Evolutionary conservation across 2,329 filamentous ascomycete species (phyloP).

Genomic region (Cordyceps cicadae): DNA sequence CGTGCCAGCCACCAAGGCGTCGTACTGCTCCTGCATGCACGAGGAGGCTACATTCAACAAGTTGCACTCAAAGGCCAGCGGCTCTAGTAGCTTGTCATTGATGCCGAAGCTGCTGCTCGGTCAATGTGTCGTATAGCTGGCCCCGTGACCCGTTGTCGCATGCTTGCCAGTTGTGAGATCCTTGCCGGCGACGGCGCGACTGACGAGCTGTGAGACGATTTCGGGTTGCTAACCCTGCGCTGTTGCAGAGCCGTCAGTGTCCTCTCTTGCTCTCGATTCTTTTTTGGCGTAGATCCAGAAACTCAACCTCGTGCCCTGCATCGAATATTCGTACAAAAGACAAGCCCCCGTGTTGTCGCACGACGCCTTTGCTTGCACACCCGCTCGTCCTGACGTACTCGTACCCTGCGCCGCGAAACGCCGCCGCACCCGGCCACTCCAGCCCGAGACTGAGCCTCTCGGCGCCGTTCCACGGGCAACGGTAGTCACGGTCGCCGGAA

Average conservation of each 20-base stretch:
- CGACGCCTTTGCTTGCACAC: constrained; percentile 59
- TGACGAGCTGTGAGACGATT: constrained; percentile 46
- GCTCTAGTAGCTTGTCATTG: constrained; percentile 38
- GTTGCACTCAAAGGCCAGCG: constrained; percentile 48
- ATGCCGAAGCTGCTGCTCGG: constrained; percentile 41
- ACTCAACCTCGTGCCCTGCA: constrained; percentile 49
- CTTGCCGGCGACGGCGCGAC: constrained; percentile 44
- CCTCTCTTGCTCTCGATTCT: not conserved
- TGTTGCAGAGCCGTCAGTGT: not conserved
- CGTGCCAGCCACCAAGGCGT: constrained; percentile 14
- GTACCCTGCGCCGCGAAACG: constrained; percentile 60
- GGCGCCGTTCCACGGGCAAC: constrained; percentile 58
- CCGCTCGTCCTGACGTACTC: constrained; percentile 57
- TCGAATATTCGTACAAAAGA: constrained; percentile 57
- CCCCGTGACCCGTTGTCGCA: constrained; percentile 30
- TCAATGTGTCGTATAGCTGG: constrained; percentile 27
- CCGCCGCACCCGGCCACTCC: constrained; percentile 32
- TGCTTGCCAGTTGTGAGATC: constrained; percentile 45
- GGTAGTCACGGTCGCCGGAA: constrained; percentile 54
- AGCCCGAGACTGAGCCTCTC: constrained; percentile 58
- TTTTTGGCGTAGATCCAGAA: not conserved
- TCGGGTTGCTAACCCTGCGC: constrained; percentile 43
- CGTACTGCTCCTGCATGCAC: constrained; percentile 25
- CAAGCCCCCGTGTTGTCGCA: constrained; percentile 65
- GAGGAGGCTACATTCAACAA: constrained; percentile 39